Percentiles rank a stretch among this genome's conserved stretches.
phyloP scores from a whole-genome alignment of 768 basidiomycete species.

The Pleurotus sapidus region DNA sequence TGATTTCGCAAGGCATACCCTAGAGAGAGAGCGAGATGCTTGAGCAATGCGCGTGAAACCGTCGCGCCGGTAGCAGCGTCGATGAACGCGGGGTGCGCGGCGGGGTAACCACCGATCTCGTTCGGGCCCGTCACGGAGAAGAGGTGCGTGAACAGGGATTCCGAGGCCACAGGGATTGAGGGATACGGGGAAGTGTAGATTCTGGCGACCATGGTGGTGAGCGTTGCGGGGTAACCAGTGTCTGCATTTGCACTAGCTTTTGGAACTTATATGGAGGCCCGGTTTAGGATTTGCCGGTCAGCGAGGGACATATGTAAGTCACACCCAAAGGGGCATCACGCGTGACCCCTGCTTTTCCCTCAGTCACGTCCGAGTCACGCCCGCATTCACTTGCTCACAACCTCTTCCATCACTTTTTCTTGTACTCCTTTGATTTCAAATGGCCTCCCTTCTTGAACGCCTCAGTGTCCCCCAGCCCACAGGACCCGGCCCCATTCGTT shows the following conservation, averaged over 20 bases:
- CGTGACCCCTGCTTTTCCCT: neutral
- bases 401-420: neutral
- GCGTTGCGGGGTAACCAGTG: too few species aligned
- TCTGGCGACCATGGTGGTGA: constrained; percentile 30
- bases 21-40: constrained; percentile 41
- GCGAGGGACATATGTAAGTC: neutral
- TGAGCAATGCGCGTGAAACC: constrained; percentile 44
- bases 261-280: too few species aligned
- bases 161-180: constrained; percentile 30
- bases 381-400: neutral
- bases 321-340: neutral
- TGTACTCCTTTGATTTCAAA: constrained; percentile 13
- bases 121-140: constrained; percentile 24
- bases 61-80: constrained; percentile 46
- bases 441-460: constrained; percentile 61
- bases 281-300: too few species aligned
- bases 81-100: constrained; percentile 42
- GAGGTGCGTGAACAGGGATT: constrained; percentile 49
- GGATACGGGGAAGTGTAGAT: constrained; percentile 48
- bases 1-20: constrained; percentile 52
- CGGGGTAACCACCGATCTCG: constrained; percentile 33
- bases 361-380: neutral
- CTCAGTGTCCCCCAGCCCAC: constrained; percentile 41
- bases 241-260: too few species aligned
- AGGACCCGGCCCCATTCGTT: constrained; percentile 45